Conservation (phyloP, 164 flowering plant genomes). For the Dillenia turbinata region DNA sequence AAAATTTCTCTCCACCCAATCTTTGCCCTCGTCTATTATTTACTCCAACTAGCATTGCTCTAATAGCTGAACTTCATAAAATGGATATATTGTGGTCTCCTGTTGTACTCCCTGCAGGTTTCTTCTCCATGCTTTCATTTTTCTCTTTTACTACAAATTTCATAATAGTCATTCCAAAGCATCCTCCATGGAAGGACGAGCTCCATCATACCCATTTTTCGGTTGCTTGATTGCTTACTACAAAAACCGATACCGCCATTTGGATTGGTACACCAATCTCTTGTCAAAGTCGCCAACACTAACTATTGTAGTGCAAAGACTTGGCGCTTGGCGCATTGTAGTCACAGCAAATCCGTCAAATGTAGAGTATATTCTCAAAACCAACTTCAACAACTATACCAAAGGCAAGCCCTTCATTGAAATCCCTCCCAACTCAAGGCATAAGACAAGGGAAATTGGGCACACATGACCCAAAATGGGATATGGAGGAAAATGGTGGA, state of each 20-base stretch:
- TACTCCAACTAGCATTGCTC: too few species aligned
- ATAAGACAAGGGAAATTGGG: too few species aligned
- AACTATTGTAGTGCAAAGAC: constrained; percentile 50
- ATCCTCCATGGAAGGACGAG: constrained; percentile 8
- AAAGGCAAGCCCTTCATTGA: constrained; percentile 80
- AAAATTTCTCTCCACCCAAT: too few species aligned
- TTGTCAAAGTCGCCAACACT: constrained; percentile 46
- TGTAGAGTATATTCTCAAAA: constrained; percentile 72
- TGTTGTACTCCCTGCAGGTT: too few species aligned
- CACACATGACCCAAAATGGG: too few species aligned
- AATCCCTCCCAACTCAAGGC: not conserved
- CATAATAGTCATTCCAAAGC: too few species aligned
- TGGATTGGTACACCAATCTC: constrained; percentile 80
- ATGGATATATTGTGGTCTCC: too few species aligned
- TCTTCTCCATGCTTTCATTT: too few species aligned
- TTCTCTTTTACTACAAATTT: too few species aligned
- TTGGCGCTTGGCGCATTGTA: constrained; percentile 54
- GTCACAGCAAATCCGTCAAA: constrained; percentile 82
- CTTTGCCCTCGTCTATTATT: too few species aligned
- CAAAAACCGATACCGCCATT: constrained; percentile 48
- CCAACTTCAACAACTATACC: constrained; percentile 71
- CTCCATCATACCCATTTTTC: constrained; percentile 53
- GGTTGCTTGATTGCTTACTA: constrained; percentile 65
- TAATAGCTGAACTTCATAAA: too few species aligned
- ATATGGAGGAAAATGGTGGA: too few species aligned